These are phyloP conservation scores for Cladosporium sp. DNA, from an alignment of 2,329 filamentous ascomycete genomes.

Conservation along the genomic window DNA sequence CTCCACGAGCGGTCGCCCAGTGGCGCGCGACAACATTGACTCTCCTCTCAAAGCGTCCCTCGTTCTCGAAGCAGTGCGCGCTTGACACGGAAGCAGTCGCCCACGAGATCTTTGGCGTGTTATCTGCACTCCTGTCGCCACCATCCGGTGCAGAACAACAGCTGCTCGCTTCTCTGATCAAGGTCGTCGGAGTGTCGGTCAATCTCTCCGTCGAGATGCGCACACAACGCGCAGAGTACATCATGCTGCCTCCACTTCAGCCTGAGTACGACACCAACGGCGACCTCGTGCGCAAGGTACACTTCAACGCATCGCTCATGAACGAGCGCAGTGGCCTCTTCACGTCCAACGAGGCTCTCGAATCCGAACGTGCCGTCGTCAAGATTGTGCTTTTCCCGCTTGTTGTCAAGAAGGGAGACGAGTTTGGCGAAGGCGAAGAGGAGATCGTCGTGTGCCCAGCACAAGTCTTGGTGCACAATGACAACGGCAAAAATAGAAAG, in stretches of 20 bases:
- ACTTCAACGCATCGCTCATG: conserved; percentile 93
- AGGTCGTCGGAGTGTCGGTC: conserved; percentile 84
- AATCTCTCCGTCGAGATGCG: conserved; percentile 95
- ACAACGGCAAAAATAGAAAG: conserved; percentile 39
- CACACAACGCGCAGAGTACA: conserved; percentile 92
- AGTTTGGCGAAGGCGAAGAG: conserved; percentile 80
- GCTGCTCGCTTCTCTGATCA: conserved; percentile 77
- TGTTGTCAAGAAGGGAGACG: conserved; percentile 93
- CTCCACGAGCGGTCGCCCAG: conserved; percentile 82
- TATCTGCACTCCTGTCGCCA: conserved; percentile 81
- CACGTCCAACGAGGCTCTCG: conserved; percentile 72
- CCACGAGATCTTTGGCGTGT: conserved; percentile 78
- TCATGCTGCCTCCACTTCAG: conserved; percentile 93
- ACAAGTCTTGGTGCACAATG: conserved; percentile 70
- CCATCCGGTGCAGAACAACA: conserved; percentile 75
- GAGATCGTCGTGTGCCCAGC: conserved; percentile 95
- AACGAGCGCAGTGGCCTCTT: conserved; percentile 77
- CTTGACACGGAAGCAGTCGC: conserved; percentile 96
- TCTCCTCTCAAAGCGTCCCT: conserved; percentile 71
- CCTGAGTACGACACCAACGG: conserved; percentile 94
- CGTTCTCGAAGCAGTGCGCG: conserved; percentile 78
- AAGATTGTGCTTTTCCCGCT: conserved; percentile 93
- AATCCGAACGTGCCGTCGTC: conserved; percentile 71
- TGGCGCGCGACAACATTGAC: conserved; percentile 96
- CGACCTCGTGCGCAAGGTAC: conserved; percentile 79